Evolutionary conservation across 495 filamentous ascomycete species (phyloP).

Genomic region (Bacidia gigantensis): DNA sequence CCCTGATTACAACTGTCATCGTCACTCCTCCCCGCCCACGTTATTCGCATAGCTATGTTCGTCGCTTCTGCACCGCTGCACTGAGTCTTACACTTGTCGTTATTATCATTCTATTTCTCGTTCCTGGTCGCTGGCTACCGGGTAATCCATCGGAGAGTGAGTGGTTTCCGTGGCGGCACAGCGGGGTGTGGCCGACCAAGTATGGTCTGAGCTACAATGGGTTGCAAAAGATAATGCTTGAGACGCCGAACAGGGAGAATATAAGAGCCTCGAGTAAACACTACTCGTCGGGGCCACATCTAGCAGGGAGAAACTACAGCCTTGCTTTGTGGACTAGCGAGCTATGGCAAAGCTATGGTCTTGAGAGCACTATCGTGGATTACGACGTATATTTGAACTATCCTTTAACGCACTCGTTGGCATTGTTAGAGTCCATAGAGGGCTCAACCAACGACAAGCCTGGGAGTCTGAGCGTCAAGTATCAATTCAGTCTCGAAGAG

Average conservation of each 20-base stretch:
- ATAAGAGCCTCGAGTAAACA: slow-evolving; percentile 76
- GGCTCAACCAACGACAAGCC: slow-evolving; percentile 11
- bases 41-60: slow-evolving; percentile 54
- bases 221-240: slow-evolving; percentile 53
- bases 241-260: slow-evolving; percentile 55
- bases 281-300: slow-evolving; percentile 78
- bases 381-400: slow-evolving; percentile 94
- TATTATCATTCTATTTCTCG: slow-evolving; percentile 46
- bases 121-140: slow-evolving; percentile 31
- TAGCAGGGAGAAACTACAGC: slow-evolving; percentile 77
- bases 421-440: slow-evolving; percentile 42
- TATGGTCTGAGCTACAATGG: slow-evolving; percentile 47
- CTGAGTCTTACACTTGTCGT: slow-evolving; percentile 43
- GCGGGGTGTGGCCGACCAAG: slow-evolving; percentile 28
- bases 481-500: slow-evolving; percentile 71
- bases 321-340: slow-evolving; percentile 81
- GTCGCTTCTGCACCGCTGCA: slow-evolving; percentile 57
- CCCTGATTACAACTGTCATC: slow-evolving; percentile 44
- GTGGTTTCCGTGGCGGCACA: slow-evolving; percentile 27
- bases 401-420: slow-evolving; percentile 64
- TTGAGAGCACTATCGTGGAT: slow-evolving; percentile 56
- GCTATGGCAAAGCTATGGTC: slow-evolving; percentile 71
- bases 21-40: slow-evolving; percentile 40
- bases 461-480: slow-evolving; percentile 46
- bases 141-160: slow-evolving; percentile 23